These are phyloP conservation scores for Nepenthes gracilis DNA, from an alignment of 148 eudicot genomes.

Conservation along the genomic window DNA sequence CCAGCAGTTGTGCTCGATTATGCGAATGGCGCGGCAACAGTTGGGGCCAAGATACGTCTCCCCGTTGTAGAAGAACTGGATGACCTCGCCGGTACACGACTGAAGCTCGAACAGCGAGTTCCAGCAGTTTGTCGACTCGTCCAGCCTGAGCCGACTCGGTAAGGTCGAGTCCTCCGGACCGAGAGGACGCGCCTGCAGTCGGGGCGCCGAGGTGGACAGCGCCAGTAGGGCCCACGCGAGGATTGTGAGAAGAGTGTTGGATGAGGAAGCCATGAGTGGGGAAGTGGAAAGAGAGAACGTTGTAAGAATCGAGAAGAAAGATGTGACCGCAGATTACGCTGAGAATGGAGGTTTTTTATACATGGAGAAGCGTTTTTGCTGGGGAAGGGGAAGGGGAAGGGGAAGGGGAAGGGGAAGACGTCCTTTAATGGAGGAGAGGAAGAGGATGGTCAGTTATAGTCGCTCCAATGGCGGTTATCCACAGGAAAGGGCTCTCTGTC, in stretches of 20 bases:
- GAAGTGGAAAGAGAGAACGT: too few relatives aligned
- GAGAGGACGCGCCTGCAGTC: background rate
- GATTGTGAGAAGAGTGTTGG: background rate
- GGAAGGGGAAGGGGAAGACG: too few relatives aligned
- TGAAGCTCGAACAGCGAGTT: slow-evolving; percentile 41
- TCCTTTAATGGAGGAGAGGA: too few relatives aligned
- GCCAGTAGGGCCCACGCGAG: background rate
- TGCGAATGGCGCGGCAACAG: slow-evolving; percentile 48
- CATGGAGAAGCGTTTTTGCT: too few relatives aligned
- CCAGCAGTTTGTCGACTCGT: slow-evolving; percentile 35
- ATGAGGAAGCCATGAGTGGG: background rate
- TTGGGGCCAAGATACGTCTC: slow-evolving; percentile 38
- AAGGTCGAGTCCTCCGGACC: background rate
- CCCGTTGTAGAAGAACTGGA: slow-evolving; percentile 57
- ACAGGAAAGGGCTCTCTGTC: too few relatives aligned
- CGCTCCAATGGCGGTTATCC: too few relatives aligned
- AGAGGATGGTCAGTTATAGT: too few relatives aligned
- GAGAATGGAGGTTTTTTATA: too few relatives aligned
- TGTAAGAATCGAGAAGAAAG: too few relatives aligned
- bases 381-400: too few relatives aligned
- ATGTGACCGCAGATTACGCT: too few relatives aligned
- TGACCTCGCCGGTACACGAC: slow-evolving; percentile 44
- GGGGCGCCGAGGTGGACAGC: background rate
- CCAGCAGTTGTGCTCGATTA: slow-evolving; percentile 49
- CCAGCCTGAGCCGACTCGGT: slow-evolving; percentile 7